Percentiles rank a stretch among this genome's conserved stretches.
phyloP scores from a whole-genome alignment of 2,329 filamentous ascomycete genomes.

The Hypoxylon sp. region DNA sequence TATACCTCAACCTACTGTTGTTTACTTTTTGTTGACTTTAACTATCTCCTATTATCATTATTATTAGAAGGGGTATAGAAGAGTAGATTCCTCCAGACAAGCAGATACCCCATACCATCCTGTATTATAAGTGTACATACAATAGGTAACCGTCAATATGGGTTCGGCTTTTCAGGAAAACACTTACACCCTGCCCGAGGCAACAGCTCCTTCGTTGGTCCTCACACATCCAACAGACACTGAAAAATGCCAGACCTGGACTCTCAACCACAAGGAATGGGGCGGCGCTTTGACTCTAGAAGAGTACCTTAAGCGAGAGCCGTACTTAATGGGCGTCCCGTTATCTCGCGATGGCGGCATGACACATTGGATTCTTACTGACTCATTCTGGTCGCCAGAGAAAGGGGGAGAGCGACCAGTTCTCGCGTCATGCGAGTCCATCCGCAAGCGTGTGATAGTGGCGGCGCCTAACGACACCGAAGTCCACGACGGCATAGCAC shows the following conservation, averaged over 20 bases:
- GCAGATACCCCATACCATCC: not conserved
- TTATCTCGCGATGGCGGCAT: conserved; percentile 72
- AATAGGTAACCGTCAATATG: conserved; percentile 52
- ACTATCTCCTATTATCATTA: not conserved
- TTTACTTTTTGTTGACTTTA: not conserved
- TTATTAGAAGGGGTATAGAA: conserved; percentile 12
- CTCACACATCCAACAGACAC: conserved; percentile 70
- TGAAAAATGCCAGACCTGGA: conserved; percentile 70
- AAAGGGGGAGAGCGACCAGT: conserved; percentile 61
- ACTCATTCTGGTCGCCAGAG: conserved; percentile 51
- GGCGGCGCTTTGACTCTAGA: conserved; percentile 67
- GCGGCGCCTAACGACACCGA: conserved; percentile 51
- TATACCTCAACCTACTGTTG: not conserved
- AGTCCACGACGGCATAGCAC: conserved; percentile 71
- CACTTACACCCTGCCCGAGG: conserved; percentile 53
- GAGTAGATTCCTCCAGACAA: not conserved
- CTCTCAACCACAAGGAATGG: conserved; percentile 70
- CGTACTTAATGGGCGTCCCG: conserved; percentile 69
- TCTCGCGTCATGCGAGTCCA: conserved; percentile 74
- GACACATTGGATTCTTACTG: conserved; percentile 74
- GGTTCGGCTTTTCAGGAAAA: conserved; percentile 48
- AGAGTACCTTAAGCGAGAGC: conserved; percentile 73
- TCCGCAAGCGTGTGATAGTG: conserved; percentile 71
- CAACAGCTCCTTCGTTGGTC: conserved; percentile 57
- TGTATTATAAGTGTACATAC: not conserved